Evolutionary conservation across 1,284 basidiomycete species (phyloP), one percentile per base, ranked within the genome.

Genomic region (Moesziomyces antarcticus): DNA sequence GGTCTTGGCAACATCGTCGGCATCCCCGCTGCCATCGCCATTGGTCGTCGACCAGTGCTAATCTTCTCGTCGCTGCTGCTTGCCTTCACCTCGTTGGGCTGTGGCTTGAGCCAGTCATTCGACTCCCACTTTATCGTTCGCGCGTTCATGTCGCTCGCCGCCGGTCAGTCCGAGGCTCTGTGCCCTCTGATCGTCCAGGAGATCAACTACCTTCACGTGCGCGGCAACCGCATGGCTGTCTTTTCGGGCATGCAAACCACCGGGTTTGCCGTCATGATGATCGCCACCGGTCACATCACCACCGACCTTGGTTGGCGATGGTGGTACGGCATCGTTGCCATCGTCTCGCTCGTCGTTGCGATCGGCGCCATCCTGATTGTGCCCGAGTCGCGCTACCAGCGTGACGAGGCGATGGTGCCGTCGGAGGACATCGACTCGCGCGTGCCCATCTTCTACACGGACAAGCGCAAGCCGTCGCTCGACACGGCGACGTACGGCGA

Each of bases 381-480:
- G 16, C 50, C 50, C 35, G 50, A 51, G 22, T 51, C 50, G 37
- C 13, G 50, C 6, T 51, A 51, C 37, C 20, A 51, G 50, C 50
- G 50, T 10, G 35, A 35, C 5, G 50, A 51, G 37, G 40, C 50
- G 10, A 42, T 51, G 20, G 50, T 51, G 50, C 50, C 40, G 6
- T 51, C 50, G 13, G 50, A 51, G 22, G 37, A 51, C 22, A 42
- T 51, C 21, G 40, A 51, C 37, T 18, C 37, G 10, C 16, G 40
- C 50, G 40, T 51, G 11, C 22, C 50, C 3, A 40, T 51, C 50
- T 51, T 51, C 22, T 51, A 51, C 50, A 51, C 50, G 22, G 50
- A 51, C 50, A 51, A 51, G 50, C 50, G 50, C 50, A 51, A 51
- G 50, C 50, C 50, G 7, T 13, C 18, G 22, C 37, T 51, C 37